These are phyloP conservation scores for Periglandula ipomoeae DNA, from an alignment of 2,329 filamentous ascomycete species.

Conservation along the genomic window DNA sequence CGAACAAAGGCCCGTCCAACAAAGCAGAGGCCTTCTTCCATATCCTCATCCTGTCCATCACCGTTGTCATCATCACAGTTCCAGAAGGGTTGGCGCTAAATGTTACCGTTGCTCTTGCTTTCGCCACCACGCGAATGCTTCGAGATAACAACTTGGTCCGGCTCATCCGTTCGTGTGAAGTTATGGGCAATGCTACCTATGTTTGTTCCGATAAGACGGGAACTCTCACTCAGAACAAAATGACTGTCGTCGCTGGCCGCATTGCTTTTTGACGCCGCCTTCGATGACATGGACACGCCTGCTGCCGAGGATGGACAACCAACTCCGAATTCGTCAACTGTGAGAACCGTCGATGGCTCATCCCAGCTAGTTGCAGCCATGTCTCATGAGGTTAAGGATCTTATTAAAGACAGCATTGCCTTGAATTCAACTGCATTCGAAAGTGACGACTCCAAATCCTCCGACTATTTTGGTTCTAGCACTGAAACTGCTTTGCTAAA, in stretches of 20 bases:
- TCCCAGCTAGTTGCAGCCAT: constrained; percentile 21
- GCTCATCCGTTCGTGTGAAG: constrained; percentile 49
- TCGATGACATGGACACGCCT: constrained; percentile 25
- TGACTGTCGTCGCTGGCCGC: constrained; percentile 50
- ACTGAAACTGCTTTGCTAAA: constrained; percentile 45
- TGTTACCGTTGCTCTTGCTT: constrained; percentile 52
- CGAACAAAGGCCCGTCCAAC: constrained; percentile 32
- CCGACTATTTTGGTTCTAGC: constrained; percentile 42
- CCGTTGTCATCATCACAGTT: constrained; percentile 50
- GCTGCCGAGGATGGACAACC: constrained; percentile 12
- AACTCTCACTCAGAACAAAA: constrained; percentile 55
- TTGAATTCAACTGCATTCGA: constrained; percentile 48
- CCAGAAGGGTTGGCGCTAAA: constrained; percentile 52
- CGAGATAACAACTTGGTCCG: constrained; percentile 55
- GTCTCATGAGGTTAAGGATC: constrained; percentile 22
- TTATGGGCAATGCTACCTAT: constrained; percentile 55
- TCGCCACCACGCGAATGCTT: constrained; percentile 54
- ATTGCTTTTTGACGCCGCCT: constrained; percentile 32
- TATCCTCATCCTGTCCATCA: constrained; percentile 49
- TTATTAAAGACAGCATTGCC: constrained; percentile 31
- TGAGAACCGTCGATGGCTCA: constrained; percentile 19
- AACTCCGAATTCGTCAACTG: constrained; percentile 14
- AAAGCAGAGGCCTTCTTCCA: constrained; percentile 50
- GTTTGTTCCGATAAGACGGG: constrained; percentile 60
- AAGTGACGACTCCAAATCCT: constrained; percentile 25